These are phyloP conservation scores for Populus simonii DNA, from an alignment of 345 rosid species.

Conservation along the genomic window DNA sequence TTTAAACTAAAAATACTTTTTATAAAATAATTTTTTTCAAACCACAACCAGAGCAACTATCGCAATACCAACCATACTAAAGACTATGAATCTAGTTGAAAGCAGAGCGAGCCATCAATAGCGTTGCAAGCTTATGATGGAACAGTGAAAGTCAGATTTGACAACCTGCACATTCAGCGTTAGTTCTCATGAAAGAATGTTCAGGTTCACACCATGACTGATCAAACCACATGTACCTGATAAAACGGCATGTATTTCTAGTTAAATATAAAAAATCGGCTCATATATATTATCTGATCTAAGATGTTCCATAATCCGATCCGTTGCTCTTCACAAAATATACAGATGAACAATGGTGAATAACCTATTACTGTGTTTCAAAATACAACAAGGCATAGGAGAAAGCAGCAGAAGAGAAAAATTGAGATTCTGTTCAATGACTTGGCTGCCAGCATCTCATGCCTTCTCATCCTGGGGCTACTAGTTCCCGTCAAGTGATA, in stretches of 20 bases:
- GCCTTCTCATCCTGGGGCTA: constrained; percentile 64
- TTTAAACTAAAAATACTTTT: too few species aligned
- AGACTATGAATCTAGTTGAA: too few species aligned
- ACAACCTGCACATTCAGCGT: not conserved
- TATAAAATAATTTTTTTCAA: too few species aligned
- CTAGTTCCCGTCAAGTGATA: constrained; percentile 30
- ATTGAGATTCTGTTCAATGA: constrained; percentile 74
- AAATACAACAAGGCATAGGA: constrained; percentile 81
- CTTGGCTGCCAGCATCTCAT: constrained; percentile 60
- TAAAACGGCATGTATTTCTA: not conserved
- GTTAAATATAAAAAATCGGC: not conserved
- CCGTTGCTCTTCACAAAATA: not conserved
- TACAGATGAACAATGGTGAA: not conserved
- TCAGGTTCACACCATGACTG: not conserved
- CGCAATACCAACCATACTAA: too few species aligned
- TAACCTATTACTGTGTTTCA: constrained; percentile 22
- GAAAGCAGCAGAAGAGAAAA: constrained; percentile 76
- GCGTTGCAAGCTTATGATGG: not conserved
- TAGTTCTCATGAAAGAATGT: not conserved
- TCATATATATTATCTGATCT: not conserved
- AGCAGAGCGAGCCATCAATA: too few species aligned
- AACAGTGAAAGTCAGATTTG: not conserved
- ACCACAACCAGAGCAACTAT: too few species aligned
- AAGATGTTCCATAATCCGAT: not conserved
- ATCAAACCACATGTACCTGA: not conserved